Evolutionary conservation across 2,329 filamentous ascomycete genomes (phyloP), one percentile per base, ranked within the genome.

Genomic region (Colletotrichum lentis): DNA sequence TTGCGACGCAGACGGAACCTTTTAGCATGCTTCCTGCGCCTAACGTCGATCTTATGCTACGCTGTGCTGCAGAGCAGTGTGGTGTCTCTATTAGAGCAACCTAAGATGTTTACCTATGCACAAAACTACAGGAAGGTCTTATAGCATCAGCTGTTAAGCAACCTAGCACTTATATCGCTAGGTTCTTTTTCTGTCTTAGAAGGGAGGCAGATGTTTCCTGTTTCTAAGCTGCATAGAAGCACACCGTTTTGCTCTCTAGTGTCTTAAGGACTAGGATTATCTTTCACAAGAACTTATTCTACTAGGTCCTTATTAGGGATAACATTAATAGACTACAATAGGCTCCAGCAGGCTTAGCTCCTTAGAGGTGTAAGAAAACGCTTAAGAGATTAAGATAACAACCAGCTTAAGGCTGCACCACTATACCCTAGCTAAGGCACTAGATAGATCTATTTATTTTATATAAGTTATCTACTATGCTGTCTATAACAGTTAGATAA

Each of bases 171-270:
- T 73, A 73, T 43, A 27, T 69, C n/a, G 44, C 65, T 3, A 46
- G 70, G 41, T 63, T 50, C 22, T 43, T 64, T 24, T 57, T 76
- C 11, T 64, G 69, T 16, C 70, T 78, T 2, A 54, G 71, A 1
- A 44, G 52, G 18, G 27, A 72, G 22, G 59, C 74, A 5, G 67
- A 75, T 3, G 22, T 73, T 24, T 52, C 31, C 6, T 68, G 52
- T 5, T 78, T 78, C 72, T 73, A 74, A 55, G 55, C 64, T 2
- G 75, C 77, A 8, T 78, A 76, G 77, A 61, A 70, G 24, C 16
- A 24, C 11, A 67, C 69, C 16, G 12, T 70, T 2, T 12, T 20
- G 49, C 39, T 56, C 3, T 65, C 57, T 39, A 35, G 31, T 8
- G 61, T 52, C 44, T 44, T 69, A n/a, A 56, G 67, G n/a, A 69